Evolutionary conservation across 371 early-diverging fungal genomes (phyloP).

Genomic region (Mortierella sp.): DNA sequence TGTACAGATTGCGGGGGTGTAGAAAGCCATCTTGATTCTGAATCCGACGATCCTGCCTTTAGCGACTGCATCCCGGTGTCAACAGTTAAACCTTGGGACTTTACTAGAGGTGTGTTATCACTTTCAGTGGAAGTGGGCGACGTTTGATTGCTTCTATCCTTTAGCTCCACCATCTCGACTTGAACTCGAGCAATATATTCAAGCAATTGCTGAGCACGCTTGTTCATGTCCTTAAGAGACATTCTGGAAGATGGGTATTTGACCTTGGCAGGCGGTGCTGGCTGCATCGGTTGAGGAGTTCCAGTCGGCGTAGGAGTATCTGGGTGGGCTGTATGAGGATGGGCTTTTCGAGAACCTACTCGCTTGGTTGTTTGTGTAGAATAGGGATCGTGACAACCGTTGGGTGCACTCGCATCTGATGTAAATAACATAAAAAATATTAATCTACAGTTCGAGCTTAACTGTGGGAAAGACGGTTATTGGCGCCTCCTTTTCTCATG

Average conservation of each 20-base stretch:
- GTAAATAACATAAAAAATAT: neutral
- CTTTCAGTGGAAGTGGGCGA: neutral
- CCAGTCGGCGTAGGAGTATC: slow-evolving; percentile 41
- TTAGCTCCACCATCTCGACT: slow-evolving; percentile 56
- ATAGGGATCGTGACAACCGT: neutral
- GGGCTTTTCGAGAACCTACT: neutral
- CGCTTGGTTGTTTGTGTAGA: slow-evolving; percentile 1
- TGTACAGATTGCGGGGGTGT: slow-evolving; percentile 41
- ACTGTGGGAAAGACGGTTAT: neutral
- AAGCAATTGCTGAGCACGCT: slow-evolving; percentile 67
- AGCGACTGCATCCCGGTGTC: slow-evolving; percentile 4
- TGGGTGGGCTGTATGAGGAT: neutral
- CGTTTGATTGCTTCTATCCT: slow-evolving; percentile 5
- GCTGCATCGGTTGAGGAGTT: slow-evolving; percentile 58
- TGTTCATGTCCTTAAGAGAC: slow-evolving; percentile 72
- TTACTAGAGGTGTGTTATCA: neutral
- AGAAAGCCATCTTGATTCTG: slow-evolving; percentile 19
- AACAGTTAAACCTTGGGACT: slow-evolving; percentile 1
- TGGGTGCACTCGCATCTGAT: neutral
- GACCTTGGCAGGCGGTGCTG: slow-evolving; percentile 63
- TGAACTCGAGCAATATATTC: slow-evolving; percentile 69
- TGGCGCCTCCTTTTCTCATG: neutral
- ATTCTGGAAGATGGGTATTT: slow-evolving; percentile 67
- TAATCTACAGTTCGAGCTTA: neutral
- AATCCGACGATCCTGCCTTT: slow-evolving; percentile 6